Evolutionary conservation across 2,329 filamentous ascomycete genomes (phyloP).

Genomic region (Trichoderma koningii): DNA sequence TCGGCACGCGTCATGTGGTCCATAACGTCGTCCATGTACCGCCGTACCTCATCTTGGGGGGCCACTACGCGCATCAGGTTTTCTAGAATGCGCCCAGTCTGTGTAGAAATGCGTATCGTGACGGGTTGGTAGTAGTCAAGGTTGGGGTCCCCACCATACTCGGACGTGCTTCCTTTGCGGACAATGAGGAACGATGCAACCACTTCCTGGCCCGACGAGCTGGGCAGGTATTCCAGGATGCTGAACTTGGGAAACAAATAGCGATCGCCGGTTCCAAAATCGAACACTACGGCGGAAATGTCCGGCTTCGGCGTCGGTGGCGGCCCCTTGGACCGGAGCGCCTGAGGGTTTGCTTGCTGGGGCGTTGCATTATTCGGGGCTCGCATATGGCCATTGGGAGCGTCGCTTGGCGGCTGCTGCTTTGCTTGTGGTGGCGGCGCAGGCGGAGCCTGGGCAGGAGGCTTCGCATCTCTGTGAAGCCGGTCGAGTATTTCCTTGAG

Average conservation of each 20-base stretch:
- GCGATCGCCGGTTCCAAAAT: slow-evolving; percentile 73
- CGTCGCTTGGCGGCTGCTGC: slow-evolving; percentile 39
- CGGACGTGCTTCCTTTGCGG: slow-evolving; percentile 67
- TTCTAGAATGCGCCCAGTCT: slow-evolving; percentile 59
- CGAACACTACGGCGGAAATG: slow-evolving; percentile 67
- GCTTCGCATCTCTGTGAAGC: slow-evolving; percentile 48
- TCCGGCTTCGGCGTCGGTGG: slow-evolving; percentile 58
- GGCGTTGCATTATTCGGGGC: slow-evolving; percentile 26
- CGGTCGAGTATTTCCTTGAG: slow-evolving; percentile 56
- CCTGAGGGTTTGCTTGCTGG: slow-evolving; percentile 49
- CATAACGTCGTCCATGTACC: slow-evolving; percentile 72
- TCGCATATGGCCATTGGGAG: slow-evolving; percentile 38
- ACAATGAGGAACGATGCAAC: slow-evolving; percentile 78
- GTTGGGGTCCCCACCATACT: slow-evolving; percentile 63
- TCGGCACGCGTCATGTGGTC: slow-evolving; percentile 68
- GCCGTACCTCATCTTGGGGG: slow-evolving; percentile 61
- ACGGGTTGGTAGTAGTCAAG: slow-evolving; percentile 78
- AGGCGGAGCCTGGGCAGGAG: slow-evolving; percentile 37
- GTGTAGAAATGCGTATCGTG: slow-evolving; percentile 60
- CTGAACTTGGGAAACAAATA: slow-evolving; percentile 79
- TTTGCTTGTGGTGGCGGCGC: slow-evolving; percentile 36
- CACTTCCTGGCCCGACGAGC: slow-evolving; percentile 57
- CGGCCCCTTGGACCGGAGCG: slow-evolving; percentile 62
- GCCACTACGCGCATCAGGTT: slow-evolving; percentile 63
- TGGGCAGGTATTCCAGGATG: slow-evolving; percentile 66